Conservation (phyloP, 2,329 filamentous ascomycete genomes). For the Trematosphaeria pertusa region DNA sequence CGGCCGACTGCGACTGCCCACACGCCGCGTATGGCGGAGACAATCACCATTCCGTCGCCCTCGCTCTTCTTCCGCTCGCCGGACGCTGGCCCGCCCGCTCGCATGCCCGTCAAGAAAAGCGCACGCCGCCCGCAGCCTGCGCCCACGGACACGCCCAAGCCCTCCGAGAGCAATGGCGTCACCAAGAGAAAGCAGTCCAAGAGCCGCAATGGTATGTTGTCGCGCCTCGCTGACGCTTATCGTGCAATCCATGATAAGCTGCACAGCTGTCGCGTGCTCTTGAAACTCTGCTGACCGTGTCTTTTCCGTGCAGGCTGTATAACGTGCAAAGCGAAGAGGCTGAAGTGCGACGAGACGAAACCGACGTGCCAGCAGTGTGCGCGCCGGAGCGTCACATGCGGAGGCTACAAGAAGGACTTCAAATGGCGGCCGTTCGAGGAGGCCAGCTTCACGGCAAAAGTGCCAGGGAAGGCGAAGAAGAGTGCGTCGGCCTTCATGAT, state of each 20-base stretch:
- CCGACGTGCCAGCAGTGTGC: slow-evolving; percentile 72
- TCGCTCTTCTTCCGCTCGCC: slow-evolving; percentile 54
- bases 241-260: slow-evolving; percentile 20
- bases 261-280: slow-evolving; percentile 1
- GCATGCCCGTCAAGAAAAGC: slow-evolving; percentile 29
- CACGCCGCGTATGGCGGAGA: slow-evolving; percentile 56
- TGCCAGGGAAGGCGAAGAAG: slow-evolving; percentile 54
- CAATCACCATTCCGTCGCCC: slow-evolving; percentile 65
- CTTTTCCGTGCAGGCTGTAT: slow-evolving; percentile 64
- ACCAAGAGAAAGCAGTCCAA: slow-evolving; percentile 75
- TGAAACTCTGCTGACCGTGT: slow-evolving; percentile 14
- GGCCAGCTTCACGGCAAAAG: slow-evolving; percentile 59
- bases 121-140: slow-evolving; percentile 31
- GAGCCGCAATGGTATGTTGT: slow-evolving; percentile 72
- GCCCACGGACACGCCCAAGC: slow-evolving; percentile 30
- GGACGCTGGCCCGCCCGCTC: slow-evolving; percentile 15
- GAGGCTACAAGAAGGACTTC: slow-evolving; percentile 77
- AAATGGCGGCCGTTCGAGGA: slow-evolving; percentile 77
- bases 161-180: slow-evolving; percentile 46
- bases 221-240: slow-evolving; percentile 13
- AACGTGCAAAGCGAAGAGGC: slow-evolving; percentile 74
- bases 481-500: slow-evolving; percentile 33
- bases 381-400: slow-evolving; percentile 69
- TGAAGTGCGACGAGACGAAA: slow-evolving; percentile 78
- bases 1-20: slow-evolving; percentile 15